Evolutionary conservation across 2,329 filamentous ascomycete genomes (phyloP).

Genomic region (Microsporum canis): DNA sequence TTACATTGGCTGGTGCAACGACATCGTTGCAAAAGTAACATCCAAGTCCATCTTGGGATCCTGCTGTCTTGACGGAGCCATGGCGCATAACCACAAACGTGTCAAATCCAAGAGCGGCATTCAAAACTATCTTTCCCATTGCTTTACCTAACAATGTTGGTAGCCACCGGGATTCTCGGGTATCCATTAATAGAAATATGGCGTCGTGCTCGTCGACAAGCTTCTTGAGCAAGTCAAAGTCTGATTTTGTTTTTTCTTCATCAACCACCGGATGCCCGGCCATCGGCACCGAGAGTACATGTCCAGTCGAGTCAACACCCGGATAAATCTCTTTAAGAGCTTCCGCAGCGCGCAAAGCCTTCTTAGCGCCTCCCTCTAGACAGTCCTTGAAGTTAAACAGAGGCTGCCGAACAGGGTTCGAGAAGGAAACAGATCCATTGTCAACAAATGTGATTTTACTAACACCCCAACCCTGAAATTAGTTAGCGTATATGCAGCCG

Average conservation of each 20-base stretch:
- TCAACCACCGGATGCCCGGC: conserved; percentile 79
- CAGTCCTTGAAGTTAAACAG: conserved; percentile 88
- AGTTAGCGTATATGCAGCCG: background rate
- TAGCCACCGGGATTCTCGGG: conserved; percentile 85
- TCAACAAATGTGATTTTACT: conserved; percentile 93
- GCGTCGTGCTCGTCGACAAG: conserved; percentile 79
- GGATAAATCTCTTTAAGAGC: conserved; percentile 80
- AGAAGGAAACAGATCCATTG: conserved; percentile 85
- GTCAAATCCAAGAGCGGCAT: conserved; percentile 91
- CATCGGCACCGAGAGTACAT: conserved; percentile 86
- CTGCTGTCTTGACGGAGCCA: conserved; percentile 52
- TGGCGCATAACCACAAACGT: conserved; percentile 97
- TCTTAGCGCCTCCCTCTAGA: conserved; percentile 67
- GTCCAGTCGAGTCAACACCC: conserved; percentile 68
- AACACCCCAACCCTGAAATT: conserved; percentile 67
- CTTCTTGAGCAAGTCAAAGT: conserved; percentile 63
- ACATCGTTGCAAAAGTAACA: conserved; percentile 99
- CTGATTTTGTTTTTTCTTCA: conserved; percentile 53
- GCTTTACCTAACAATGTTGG: conserved; percentile 95
- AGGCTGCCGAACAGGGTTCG: conserved; percentile 90
- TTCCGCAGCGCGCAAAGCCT: conserved; percentile 69
- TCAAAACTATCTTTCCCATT: conserved; percentile 87
- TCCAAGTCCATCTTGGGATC: conserved; percentile 58
- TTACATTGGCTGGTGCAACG: conserved; percentile 82
- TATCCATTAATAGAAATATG: conserved; percentile 96